Conservation (phyloP, 2,329 filamentous ascomycete species). For the Fonsecaea monophora region DNA sequence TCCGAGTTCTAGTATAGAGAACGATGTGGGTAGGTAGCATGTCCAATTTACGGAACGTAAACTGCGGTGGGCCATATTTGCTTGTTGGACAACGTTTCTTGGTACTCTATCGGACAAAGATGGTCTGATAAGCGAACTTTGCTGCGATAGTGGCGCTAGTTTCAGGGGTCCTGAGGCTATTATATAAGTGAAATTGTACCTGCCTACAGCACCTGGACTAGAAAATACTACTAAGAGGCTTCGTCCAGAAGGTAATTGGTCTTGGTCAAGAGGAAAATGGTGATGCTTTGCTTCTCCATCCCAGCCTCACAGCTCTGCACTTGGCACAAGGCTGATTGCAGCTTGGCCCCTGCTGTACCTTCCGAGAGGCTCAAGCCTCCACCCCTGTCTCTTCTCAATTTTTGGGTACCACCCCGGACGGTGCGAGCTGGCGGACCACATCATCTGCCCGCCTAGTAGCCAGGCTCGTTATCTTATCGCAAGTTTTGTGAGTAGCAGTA, state of each 20-base stretch:
- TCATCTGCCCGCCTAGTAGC: too few relatives aligned
- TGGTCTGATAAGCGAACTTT: neutral
- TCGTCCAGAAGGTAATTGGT: neutral
- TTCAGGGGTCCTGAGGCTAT: neutral
- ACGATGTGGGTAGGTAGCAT: neutral
- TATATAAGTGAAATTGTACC: conserved; percentile 1
- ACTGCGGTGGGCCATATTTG: neutral
- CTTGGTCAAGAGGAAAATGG: neutral
- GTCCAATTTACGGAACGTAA: neutral
- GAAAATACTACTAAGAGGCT: neutral
- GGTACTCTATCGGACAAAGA: neutral
- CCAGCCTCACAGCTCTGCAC: neutral
- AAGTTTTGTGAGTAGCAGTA: too few relatives aligned
- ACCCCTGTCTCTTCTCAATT: too few relatives aligned
- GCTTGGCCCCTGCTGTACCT: neutral
- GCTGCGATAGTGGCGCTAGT: neutral
- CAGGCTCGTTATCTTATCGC: too few relatives aligned
- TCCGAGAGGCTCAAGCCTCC: neutral
- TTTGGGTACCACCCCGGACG: too few relatives aligned
- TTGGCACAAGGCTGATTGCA: conserved; percentile 8
- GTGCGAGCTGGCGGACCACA: too few relatives aligned
- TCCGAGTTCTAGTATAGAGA: too few relatives aligned
- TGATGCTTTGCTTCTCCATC: neutral
- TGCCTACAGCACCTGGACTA: neutral
- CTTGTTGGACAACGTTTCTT: neutral